Conservation (phyloP, 495 filamentous ascomycete species). For the Neurospora sp. region DNA sequence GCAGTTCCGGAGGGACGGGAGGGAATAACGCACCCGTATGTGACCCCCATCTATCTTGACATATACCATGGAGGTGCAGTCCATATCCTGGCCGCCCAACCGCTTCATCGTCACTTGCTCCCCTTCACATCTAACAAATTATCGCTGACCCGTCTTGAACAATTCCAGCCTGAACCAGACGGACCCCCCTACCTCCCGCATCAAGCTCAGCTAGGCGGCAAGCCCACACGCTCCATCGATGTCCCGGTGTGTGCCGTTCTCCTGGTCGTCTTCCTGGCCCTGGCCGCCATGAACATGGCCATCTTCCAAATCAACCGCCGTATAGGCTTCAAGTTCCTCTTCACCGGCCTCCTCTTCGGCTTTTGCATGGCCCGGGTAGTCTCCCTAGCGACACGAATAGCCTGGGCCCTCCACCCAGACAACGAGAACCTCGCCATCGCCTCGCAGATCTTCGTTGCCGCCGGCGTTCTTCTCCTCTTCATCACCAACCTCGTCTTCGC, state of each 20-base stretch:
- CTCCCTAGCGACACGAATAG: conserved; percentile 54
- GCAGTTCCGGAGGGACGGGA: neutral
- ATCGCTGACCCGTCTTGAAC: neutral
- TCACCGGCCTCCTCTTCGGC: conserved; percentile 58
- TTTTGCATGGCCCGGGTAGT: conserved; percentile 67
- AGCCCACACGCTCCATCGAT: conserved; percentile 47
- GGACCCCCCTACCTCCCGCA: conserved; percentile 24
- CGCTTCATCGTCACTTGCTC: neutral
- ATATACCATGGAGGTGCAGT: neutral
- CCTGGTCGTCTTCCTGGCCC: conserved; percentile 49
- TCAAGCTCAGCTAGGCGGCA: conserved; percentile 47
- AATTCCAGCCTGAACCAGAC: conserved; percentile 1
- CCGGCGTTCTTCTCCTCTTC: conserved; percentile 71
- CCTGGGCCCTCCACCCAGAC: conserved; percentile 38
- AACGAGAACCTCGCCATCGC: conserved; percentile 55
- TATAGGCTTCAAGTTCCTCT: conserved; percentile 57
- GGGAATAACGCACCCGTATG: neutral
- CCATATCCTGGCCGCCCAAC: neutral
- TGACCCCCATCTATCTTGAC: neutral
- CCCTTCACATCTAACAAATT: neutral
- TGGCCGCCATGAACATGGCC: conserved; percentile 52
- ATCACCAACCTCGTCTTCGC: conserved; percentile 71
- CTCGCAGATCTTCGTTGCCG: conserved; percentile 61
- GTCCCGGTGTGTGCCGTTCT: conserved; percentile 57
- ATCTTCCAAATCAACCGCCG: conserved; percentile 51